A percentile compares a stretch with the other conserved stretches of the same genome.
phyloP scores from a whole-genome alignment of 495 filamentous ascomycete species.

The Usnea hakonensis region DNA sequence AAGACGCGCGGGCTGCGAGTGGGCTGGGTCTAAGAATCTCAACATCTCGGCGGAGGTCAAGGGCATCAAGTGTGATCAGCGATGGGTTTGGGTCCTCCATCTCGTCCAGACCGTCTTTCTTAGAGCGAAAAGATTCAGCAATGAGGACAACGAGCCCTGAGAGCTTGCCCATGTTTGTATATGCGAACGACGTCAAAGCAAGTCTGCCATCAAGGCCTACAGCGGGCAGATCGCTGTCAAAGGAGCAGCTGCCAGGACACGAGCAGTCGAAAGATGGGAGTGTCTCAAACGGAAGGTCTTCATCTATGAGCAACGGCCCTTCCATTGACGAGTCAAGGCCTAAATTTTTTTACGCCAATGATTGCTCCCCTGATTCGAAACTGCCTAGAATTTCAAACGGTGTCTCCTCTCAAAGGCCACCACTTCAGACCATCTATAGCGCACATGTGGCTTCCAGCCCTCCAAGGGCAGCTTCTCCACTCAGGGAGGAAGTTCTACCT shows the following conservation, averaged over 20 bases:
- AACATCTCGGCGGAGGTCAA: slow-evolving; percentile 1
- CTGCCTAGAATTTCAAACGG: slow-evolving; percentile 11
- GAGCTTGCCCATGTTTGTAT: slow-evolving; percentile 62
- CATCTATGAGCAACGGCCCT: slow-evolving; percentile 12
- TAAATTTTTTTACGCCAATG: slow-evolving; percentile 45
- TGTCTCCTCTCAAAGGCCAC: slow-evolving; percentile 27
- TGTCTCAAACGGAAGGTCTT: slow-evolving; percentile 1
- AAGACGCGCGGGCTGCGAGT: slow-evolving; percentile 1
- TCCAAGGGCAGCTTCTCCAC: slow-evolving; percentile 33
- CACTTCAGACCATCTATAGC: slow-evolving; percentile 35
- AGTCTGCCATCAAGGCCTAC: slow-evolving; percentile 26
- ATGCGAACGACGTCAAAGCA: slow-evolving; percentile 60
- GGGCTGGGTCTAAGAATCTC: slow-evolving; percentile 9
- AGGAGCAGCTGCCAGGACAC: slow-evolving; percentile 44
- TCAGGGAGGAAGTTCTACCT: slow-evolving; percentile 35
- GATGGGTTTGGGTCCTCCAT: slow-evolving; percentile 12
- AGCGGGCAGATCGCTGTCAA: slow-evolving; percentile 26
- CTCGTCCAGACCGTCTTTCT: not conserved
- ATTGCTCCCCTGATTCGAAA: slow-evolving; percentile 32
- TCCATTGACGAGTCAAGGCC: slow-evolving; percentile 11
- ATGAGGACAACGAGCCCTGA: slow-evolving; percentile 28
- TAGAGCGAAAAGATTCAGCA: slow-evolving; percentile 4
- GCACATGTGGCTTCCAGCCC: slow-evolving; percentile 28
- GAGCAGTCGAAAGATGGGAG: slow-evolving; percentile 44
- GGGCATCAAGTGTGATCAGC: slow-evolving; percentile 14